phyloP scores from a whole-genome alignment of 1,139 yeast species.

The Candida tropicalis region DNA sequence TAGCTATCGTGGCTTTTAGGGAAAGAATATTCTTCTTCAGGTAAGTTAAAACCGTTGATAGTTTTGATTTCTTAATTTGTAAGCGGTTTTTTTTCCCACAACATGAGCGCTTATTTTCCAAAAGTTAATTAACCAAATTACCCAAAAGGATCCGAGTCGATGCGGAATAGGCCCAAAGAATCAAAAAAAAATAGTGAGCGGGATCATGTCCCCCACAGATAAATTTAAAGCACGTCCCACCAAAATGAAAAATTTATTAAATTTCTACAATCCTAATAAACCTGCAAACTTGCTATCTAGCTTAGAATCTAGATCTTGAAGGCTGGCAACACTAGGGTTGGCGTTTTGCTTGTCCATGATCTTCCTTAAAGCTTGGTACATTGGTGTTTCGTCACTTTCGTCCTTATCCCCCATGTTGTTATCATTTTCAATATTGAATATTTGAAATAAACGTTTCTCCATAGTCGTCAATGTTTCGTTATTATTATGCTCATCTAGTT shows the following conservation, averaged over 20 bases:
- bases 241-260: neutral
- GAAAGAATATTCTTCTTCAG: too few relatives aligned
- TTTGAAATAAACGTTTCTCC: constrained; percentile 38
- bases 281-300: constrained; percentile 8
- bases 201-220: too few relatives aligned
- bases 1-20: too few relatives aligned
- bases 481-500: constrained; percentile 18
- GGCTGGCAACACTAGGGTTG: neutral
- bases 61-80: too few relatives aligned
- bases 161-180: too few relatives aligned
- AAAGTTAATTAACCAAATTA: too few relatives aligned
- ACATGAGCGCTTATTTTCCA: too few relatives aligned
- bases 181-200: too few relatives aligned
- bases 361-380: constrained; percentile 5
- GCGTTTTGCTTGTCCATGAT: constrained; percentile 2
- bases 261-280: constrained; percentile 5
- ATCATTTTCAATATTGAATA: constrained; percentile 30
- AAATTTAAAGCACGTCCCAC: too few relatives aligned
- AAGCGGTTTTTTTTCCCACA: too few relatives aligned
- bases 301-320: constrained; percentile 2
- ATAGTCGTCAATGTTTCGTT: constrained; percentile 27
- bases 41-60: too few relatives aligned
- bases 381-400: constrained; percentile 2
- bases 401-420: constrained; percentile 2
- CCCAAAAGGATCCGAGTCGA: too few relatives aligned